These are phyloP conservation scores for Rickenella mellea DNA, from an alignment of 768 basidiomycete genomes.

Conservation along the genomic window DNA sequence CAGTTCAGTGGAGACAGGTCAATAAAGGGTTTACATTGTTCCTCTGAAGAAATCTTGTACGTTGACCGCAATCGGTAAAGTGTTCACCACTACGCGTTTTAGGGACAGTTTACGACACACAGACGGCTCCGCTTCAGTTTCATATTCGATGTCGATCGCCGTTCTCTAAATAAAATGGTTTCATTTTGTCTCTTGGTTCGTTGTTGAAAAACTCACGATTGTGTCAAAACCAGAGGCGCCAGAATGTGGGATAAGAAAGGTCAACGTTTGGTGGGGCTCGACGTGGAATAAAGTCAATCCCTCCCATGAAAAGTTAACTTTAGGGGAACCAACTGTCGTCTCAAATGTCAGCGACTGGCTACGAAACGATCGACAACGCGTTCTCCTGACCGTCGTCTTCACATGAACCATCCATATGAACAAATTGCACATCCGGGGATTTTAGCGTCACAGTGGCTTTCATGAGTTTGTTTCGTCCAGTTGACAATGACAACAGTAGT, in stretches of 20 bases:
- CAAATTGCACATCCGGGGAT: constrained; percentile 43
- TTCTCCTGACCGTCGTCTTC: constrained; percentile 24
- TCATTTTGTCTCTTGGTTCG: neutral
- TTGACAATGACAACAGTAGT: constrained; percentile 47
- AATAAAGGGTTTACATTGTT: constrained; percentile 41
- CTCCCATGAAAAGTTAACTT: neutral
- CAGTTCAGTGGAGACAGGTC: constrained; percentile 1
- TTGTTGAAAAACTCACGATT: constrained; percentile 36
- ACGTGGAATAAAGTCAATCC: neutral
- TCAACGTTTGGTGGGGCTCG: neutral
- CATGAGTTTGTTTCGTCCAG: constrained; percentile 59
- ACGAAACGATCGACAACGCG: neutral
- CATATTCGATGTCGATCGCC: constrained; percentile 57
- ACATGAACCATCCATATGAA: constrained; percentile 29
- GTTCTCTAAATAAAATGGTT: constrained; percentile 47
- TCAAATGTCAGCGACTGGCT: neutral
- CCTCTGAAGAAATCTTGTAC: constrained; percentile 96
- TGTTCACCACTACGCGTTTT: constrained; percentile 48
- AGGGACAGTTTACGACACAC: constrained; percentile 45
- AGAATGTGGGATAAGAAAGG: constrained; percentile 42
- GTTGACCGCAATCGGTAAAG: constrained; percentile 82
- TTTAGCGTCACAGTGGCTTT: constrained; percentile 44
- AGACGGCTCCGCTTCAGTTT: constrained; percentile 41
- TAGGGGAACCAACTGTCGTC: neutral
- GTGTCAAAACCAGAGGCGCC: constrained; percentile 51